Percentiles rank a stretch among this genome's conserved stretches.
Evolutionary conservation across 164 flowering plant genomes (phyloP).

Genomic region (Protea cynaroides): DNA sequence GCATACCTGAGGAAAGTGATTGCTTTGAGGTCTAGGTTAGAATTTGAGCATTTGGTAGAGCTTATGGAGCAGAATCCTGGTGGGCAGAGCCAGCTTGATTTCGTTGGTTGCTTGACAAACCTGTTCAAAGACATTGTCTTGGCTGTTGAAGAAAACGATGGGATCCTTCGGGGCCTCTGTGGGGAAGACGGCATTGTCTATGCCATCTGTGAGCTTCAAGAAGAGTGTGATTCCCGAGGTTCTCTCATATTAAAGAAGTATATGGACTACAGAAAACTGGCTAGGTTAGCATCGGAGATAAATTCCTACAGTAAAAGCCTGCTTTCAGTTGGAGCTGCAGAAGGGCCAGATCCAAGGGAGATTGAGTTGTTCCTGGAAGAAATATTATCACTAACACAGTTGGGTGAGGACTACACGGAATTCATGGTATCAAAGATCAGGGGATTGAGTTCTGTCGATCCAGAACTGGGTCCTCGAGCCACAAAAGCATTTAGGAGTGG

Average conservation of each 20-base stretch:
- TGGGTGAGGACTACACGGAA: conserved; percentile 85
- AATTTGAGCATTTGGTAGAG: conserved; percentile 27
- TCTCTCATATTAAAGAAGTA: conserved; percentile 63
- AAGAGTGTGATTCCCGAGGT: conserved; percentile 84
- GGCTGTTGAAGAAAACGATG: conserved; percentile 32
- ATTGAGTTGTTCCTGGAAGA: conserved; percentile 68
- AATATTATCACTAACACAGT: conserved; percentile 60
- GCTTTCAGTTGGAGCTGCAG: conserved; percentile 55
- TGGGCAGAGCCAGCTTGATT: conserved; percentile 36
- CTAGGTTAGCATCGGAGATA: conserved; percentile 62
- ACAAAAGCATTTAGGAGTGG: conserved; percentile 85
- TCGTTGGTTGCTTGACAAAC: conserved; percentile 72
- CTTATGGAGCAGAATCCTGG: conserved; percentile 41
- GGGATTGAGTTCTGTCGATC: conserved; percentile 70
- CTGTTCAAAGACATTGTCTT: conserved; percentile 79
- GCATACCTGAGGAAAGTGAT: conserved; percentile 76
- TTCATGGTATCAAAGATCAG: conserved; percentile 84
- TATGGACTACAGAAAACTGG: conserved; percentile 73
- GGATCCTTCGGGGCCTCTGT: conserved; percentile 58
- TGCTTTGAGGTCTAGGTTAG: conserved; percentile 65
- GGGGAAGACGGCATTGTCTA: conserved; percentile 90
- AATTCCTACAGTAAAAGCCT: conserved; percentile 66
- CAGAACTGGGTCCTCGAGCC: conserved; percentile 74
- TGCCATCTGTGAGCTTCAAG: conserved; percentile 85
- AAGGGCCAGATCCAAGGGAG: conserved; percentile 30